Evolutionary conservation across 2,329 filamentous ascomycete species (phyloP).

Genomic region (Alternaria ethzedia): DNA sequence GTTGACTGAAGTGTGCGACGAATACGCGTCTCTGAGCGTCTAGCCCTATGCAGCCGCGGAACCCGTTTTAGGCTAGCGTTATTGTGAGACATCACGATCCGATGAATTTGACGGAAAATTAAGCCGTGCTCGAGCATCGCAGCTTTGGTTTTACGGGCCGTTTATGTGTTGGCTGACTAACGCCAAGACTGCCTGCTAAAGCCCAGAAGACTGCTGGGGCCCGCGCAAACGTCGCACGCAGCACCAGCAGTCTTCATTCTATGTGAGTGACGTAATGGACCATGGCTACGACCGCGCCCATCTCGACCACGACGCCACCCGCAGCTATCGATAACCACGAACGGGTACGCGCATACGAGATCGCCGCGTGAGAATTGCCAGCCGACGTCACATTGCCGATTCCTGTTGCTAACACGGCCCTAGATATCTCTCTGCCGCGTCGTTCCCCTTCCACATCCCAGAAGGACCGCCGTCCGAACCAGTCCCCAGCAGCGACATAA

Average conservation of each 20-base stretch:
- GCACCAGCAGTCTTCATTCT: not conserved
- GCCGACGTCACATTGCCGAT: not conserved
- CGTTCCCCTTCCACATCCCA: constrained; percentile 15
- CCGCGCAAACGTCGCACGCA: not conserved
- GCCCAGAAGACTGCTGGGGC: not conserved
- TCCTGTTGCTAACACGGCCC: not conserved
- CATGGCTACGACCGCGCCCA: not conserved
- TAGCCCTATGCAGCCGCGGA: not conserved
- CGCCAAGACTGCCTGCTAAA: not conserved
- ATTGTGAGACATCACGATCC: not conserved
- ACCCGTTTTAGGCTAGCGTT: not conserved
- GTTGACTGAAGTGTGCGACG: constrained; percentile 31
- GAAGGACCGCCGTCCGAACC: constrained; percentile 12
- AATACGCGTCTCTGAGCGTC: constrained; percentile 20
- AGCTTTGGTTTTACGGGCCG: not conserved
- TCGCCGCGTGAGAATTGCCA: constrained; percentile 11
- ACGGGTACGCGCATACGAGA: constrained; percentile 12
- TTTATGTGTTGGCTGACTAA: not conserved
- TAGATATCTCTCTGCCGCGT: constrained; percentile 18
- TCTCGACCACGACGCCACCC: not conserved
- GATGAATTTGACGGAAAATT: not conserved
- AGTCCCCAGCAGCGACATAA: constrained; percentile 14
- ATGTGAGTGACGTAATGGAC: not conserved
- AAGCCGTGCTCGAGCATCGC: not conserved
- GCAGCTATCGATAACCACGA: constrained; percentile 2